Evolutionary conservation across 805 yeast genomes (phyloP).

Genomic region (Metahyphopichia silvanorum): DNA sequence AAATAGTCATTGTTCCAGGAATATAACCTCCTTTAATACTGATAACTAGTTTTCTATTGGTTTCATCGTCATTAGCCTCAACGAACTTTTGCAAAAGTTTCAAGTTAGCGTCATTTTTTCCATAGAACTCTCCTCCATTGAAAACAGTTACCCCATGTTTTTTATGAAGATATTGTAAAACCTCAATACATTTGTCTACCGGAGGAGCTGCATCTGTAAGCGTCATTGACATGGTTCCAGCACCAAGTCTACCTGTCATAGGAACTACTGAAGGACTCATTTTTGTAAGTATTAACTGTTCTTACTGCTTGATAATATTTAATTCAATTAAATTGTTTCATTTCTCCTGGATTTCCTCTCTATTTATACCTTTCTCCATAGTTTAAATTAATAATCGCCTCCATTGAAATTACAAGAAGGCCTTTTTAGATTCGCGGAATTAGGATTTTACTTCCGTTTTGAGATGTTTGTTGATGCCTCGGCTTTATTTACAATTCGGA

Average conservation of each 20-base stretch:
- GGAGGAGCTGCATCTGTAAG: conserved; percentile 60
- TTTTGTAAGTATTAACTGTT: too few relatives aligned
- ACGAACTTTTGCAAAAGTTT: conserved; percentile 56
- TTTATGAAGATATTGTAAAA: conserved; percentile 42
- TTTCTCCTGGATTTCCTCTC: too few relatives aligned
- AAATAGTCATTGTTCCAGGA: conserved; percentile 39
- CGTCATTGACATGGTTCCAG: conserved; percentile 82
- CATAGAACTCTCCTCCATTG: conserved; percentile 82
- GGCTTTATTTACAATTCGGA: too few relatives aligned
- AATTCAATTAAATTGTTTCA: too few relatives aligned
- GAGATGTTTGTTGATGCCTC: too few relatives aligned
- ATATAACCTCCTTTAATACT: conserved; percentile 67
- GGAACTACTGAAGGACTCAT: too few relatives aligned
- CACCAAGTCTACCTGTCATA: conserved; percentile 46
- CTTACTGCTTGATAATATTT: too few relatives aligned
- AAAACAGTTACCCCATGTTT: conserved; percentile 48
- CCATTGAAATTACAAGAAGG: too few relatives aligned
- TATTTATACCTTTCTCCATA: too few relatives aligned
- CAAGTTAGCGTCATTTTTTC: conserved; percentile 51
- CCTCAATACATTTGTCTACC: conserved; percentile 48
- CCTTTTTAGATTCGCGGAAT: too few relatives aligned
- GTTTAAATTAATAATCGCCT: too few relatives aligned
- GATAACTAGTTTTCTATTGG: conserved; percentile 51
- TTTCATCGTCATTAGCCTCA: conserved; percentile 46
- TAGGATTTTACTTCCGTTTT: too few relatives aligned